These are phyloP conservation scores for Paecilomyces formosus DNA, from an alignment of 2,329 filamentous ascomycete genomes.

Conservation along the genomic window DNA sequence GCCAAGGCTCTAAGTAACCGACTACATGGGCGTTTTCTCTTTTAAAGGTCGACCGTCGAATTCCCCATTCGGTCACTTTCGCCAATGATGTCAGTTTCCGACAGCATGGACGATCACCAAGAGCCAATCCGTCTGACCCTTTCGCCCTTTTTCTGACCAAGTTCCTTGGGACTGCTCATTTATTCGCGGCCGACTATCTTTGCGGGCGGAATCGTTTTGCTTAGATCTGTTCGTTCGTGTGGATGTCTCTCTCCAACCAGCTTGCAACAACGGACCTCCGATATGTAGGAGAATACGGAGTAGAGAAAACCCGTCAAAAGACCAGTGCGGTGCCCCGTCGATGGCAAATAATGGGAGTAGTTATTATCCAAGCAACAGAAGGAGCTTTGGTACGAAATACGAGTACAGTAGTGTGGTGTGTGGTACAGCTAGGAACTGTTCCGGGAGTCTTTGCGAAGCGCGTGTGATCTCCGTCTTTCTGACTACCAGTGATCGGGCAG, in stretches of 20 bases:
- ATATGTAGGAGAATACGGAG: background rate
- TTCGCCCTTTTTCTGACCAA: background rate
- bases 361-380: background rate
- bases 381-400: background rate
- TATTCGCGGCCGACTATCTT: background rate
- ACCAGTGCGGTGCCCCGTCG: background rate
- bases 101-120: background rate
- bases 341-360: background rate
- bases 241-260: background rate
- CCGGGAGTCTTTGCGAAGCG: background rate
- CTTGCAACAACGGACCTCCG: background rate
- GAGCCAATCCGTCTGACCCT: background rate
- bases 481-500: background rate
- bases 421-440: background rate
- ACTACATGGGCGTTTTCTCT: background rate
- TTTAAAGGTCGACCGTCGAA: background rate
- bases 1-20: background rate
- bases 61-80: background rate
- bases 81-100: background rate
- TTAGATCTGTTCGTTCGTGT: background rate
- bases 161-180: background rate
- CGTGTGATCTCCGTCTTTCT: background rate
- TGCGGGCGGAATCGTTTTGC: background rate
- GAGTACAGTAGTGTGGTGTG: background rate
- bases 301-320: background rate